These are phyloP conservation scores for Ophiosphaerella narmari DNA, from an alignment of 2,329 filamentous ascomycete genomes.

Conservation along the genomic window DNA sequence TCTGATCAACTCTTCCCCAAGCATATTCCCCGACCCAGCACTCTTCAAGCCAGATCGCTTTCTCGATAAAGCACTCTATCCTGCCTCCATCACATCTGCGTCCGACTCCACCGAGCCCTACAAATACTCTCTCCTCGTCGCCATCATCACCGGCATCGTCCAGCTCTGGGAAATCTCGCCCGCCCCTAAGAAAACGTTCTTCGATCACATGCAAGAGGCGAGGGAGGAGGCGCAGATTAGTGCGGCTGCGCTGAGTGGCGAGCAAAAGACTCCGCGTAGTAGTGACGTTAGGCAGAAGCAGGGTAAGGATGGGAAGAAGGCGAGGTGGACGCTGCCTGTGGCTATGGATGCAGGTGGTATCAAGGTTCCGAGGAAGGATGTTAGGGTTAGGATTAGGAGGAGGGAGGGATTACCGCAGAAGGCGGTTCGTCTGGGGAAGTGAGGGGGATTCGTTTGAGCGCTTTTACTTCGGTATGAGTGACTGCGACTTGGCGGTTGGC, in stretches of 20 bases:
- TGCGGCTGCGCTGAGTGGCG: constrained; percentile 24
- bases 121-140: constrained; percentile 30
- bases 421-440: neutral
- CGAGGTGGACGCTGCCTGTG: constrained; percentile 57
- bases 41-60: constrained; percentile 38
- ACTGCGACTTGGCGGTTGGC: neutral
- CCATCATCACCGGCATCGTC: constrained; percentile 37
- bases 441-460: neutral
- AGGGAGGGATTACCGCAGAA: constrained; percentile 27
- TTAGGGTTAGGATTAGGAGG: constrained; percentile 59
- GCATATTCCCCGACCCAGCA: constrained; percentile 23
- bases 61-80: constrained; percentile 8
- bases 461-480: neutral
- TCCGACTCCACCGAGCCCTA: constrained; percentile 20
- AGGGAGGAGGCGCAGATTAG: constrained; percentile 35
- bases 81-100: constrained; percentile 20
- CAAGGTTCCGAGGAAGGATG: constrained; percentile 56
- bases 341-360: constrained; percentile 54
- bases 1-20: constrained; percentile 37
- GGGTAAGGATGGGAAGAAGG: constrained; percentile 6
- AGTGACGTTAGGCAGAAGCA: constrained; percentile 11
- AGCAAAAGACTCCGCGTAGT: constrained; percentile 12
- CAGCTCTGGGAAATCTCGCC: constrained; percentile 44
- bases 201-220: constrained; percentile 40
- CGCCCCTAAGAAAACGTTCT: constrained; percentile 39